Percentiles rank a stretch among this genome's conserved stretches.
These are phyloP conservation scores for Rhynchosporium graminicola DNA, from an alignment of 2,329 filamentous ascomycete genomes.

Conservation along the genomic window DNA sequence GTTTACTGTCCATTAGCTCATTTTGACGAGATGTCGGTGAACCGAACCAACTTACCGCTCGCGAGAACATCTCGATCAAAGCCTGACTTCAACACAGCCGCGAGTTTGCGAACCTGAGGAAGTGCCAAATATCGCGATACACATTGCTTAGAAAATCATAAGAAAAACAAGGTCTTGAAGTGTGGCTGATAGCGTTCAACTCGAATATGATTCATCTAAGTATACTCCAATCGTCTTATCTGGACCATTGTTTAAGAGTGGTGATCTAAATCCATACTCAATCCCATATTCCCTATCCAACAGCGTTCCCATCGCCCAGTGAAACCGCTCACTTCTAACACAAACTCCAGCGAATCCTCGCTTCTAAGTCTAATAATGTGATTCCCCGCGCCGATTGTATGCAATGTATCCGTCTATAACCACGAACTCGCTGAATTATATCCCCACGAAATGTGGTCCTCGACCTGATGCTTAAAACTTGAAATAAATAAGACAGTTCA, in stretches of 20 bases:
- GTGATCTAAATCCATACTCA: neutral
- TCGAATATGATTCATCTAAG: slow-evolving; percentile 3
- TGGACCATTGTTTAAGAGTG: slow-evolving; percentile 5
- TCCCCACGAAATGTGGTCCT: neutral
- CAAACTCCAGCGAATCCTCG: slow-evolving; percentile 4
- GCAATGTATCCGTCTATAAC: slow-evolving; percentile 8
- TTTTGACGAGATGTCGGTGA: neutral
- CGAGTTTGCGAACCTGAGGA: neutral
- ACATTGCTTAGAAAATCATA: no score
- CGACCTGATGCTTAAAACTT: no score
- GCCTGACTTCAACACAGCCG: neutral
- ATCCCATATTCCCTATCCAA: slow-evolving; percentile 1
- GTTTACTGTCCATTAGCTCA: no score
- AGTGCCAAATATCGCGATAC: neutral
- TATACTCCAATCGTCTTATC: neutral
- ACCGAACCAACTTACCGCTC: neutral
- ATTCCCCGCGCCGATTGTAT: neutral
- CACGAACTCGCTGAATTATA: slow-evolving; percentile 1
- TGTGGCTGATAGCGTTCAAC: neutral
- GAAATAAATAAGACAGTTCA: slow-evolving; percentile 9
- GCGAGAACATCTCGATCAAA: neutral
- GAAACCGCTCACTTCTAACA: neutral
- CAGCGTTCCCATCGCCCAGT: neutral
- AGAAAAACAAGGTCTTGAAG: neutral
- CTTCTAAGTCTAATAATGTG: neutral